Percentiles rank a stretch among this genome's conserved stretches.
These are phyloP conservation scores for Pyronema omphalodes DNA, from an alignment of 495 filamentous ascomycete species.

Conservation along the genomic window DNA sequence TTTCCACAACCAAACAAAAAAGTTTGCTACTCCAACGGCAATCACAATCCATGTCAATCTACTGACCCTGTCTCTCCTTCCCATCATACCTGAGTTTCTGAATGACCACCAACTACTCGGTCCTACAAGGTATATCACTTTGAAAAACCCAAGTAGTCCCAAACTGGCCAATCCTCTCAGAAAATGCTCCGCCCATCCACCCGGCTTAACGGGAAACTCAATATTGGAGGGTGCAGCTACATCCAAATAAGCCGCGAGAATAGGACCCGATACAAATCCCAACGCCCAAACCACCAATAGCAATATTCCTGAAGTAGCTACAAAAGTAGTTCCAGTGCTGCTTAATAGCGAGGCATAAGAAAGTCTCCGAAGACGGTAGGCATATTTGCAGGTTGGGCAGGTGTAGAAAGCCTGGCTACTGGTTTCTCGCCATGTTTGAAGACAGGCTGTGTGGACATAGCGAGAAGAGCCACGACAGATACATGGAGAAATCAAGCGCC, in stretches of 20 bases:
- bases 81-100: conserved; percentile 33
- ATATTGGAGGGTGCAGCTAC: conserved; percentile 29
- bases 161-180: conserved; percentile 70
- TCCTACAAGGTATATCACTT: conserved; percentile 53
- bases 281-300: conserved; percentile 53
- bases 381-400: conserved; percentile 75
- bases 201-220: conserved; percentile 21
- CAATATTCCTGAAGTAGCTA: conserved; percentile 33
- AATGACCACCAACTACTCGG: conserved; percentile 64
- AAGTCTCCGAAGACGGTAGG: conserved; percentile 64
- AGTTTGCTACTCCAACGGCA: conserved; percentile 59
- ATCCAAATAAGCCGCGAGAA: conserved; percentile 74
- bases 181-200: conserved; percentile 43
- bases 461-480: conserved; percentile 79
- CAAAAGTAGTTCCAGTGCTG: conserved; percentile 2
- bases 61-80: conserved; percentile 48
- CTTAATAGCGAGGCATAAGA: not conserved
- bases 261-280: conserved; percentile 82
- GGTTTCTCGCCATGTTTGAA: conserved; percentile 71
- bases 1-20: conserved; percentile 33
- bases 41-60: conserved; percentile 61
- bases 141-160: conserved; percentile 69
- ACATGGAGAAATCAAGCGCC: conserved; percentile 78
- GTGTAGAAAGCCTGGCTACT: conserved; percentile 54
- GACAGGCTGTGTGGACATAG: conserved; percentile 90